Conservation (phyloP, 257 asterid species). For the Gentiana straminea region DNA sequence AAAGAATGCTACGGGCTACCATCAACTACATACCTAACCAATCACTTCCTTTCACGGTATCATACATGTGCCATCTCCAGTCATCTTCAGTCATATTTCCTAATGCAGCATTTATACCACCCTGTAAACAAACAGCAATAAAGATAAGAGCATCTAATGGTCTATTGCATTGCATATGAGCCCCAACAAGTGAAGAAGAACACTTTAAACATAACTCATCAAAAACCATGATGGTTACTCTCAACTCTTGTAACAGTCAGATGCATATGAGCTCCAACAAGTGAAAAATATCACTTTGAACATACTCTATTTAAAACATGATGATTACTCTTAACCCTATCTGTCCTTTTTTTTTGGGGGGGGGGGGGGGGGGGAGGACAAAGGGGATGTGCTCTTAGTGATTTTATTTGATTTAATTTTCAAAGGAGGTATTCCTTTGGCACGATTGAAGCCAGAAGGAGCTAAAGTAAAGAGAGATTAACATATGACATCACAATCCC, state of each 20-base stretch:
- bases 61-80: slow-evolving; percentile 99
- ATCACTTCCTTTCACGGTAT: slow-evolving; percentile 95
- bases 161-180: background rate
- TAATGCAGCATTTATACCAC: slow-evolving; percentile 95
- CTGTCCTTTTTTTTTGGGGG: too few species aligned
- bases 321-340: too few species aligned
- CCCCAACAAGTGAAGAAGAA: background rate
- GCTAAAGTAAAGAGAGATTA: too few species aligned
- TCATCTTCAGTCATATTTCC: slow-evolving; percentile 98
- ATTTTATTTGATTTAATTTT: too few species aligned
- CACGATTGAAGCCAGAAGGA: too few species aligned
- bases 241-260: background rate
- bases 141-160: background rate
- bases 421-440: too few species aligned
- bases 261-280: background rate
- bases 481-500: too few species aligned
- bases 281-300: background rate
- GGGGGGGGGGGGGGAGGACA: too few species aligned
- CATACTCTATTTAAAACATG: background rate
- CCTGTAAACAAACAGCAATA: slow-evolving; percentile 29
- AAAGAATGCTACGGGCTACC: background rate
- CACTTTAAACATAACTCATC: background rate
- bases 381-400: too few species aligned
- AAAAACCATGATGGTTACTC: background rate
- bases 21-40: slow-evolving; percentile 62